Evolutionary conservation across 305 asterid species (phyloP).

Genomic region (Plantago coronopus): DNA sequence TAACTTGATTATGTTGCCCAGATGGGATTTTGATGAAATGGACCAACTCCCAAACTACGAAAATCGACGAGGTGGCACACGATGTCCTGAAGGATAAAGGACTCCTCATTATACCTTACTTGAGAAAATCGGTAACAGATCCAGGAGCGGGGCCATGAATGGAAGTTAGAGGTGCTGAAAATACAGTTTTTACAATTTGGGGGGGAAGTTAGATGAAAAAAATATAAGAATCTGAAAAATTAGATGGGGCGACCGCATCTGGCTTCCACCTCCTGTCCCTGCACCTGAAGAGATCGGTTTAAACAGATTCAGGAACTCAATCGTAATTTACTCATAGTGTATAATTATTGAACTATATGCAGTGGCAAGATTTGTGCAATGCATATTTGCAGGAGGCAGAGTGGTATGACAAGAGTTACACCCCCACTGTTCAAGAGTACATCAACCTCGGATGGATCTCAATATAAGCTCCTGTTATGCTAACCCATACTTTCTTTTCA

Average conservation of each 20-base stretch:
- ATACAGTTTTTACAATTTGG: too few species aligned
- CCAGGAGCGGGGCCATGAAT: neutral
- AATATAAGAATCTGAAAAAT: too few species aligned
- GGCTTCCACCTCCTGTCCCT: too few species aligned
- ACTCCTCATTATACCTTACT: constrained; percentile 20
- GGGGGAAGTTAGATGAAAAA: too few species aligned
- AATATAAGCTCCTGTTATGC: constrained; percentile 22
- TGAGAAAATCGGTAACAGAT: constrained; percentile 24
- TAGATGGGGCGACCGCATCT: too few species aligned
- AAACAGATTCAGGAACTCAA: neutral
- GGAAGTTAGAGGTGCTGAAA: too few species aligned
- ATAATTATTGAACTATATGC: neutral
- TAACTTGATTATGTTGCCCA: neutral
- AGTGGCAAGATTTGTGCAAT: constrained; percentile 41
- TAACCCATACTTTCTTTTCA: constrained; percentile 24
- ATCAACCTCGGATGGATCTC: constrained; percentile 35
- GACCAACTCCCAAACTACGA: constrained; percentile 39
- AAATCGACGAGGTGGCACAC: constrained; percentile 32
- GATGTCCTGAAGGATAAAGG: constrained; percentile 32
- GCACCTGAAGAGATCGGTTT: constrained; percentile 25
- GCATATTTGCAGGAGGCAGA: constrained; percentile 38
- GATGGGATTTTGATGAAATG: constrained; percentile 34
- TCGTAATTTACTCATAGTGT: neutral
- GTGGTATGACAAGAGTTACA: constrained; percentile 35
- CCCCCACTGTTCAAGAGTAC: constrained; percentile 41